These are phyloP conservation scores for Ganoderma lucidum DNA, from an alignment of 1,284 basidiomycete genomes.

Conservation along the genomic window DNA sequence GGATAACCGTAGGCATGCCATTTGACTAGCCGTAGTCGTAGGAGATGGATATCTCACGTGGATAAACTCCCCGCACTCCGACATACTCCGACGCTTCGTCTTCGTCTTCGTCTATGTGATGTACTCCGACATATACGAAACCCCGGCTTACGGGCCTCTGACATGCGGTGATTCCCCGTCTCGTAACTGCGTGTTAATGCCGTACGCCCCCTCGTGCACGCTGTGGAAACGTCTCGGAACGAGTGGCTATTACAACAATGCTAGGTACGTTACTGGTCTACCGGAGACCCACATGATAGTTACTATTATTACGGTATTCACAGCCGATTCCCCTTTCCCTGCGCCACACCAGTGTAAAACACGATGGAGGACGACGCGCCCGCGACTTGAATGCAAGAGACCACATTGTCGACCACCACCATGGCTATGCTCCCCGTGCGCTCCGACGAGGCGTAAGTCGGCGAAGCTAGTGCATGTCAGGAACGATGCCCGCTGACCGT, in stretches of 20 bases:
- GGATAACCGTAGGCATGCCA: no score
- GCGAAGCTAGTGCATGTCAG: not conserved
- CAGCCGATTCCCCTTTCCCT: not conserved
- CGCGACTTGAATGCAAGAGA: not conserved
- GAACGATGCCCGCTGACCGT: not conserved
- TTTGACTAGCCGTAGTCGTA: no score
- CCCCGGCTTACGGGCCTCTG: no score
- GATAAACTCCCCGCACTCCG: no score
- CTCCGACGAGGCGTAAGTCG: slow-evolving; percentile 3
- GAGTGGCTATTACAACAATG: not conserved
- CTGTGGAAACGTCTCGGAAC: not conserved
- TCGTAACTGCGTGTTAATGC: not conserved
- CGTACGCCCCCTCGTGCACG: not conserved
- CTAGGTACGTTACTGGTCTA: not conserved
- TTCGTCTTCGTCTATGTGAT: no score
- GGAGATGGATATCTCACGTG: no score
- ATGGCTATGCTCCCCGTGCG: not conserved
- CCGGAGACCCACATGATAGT: not conserved
- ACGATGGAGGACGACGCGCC: not conserved
- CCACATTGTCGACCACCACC: not conserved
- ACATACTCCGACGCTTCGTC: no score
- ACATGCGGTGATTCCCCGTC: not conserved
- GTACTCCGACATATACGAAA: no score
- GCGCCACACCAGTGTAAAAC: slow-evolving; percentile 6
- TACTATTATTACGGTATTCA: slow-evolving; percentile 4